Evolutionary conservation across 2,329 filamentous ascomycete genomes (phyloP), one percentile per base, ranked within the genome.

Genomic region (Apiospora pterosperma): DNA sequence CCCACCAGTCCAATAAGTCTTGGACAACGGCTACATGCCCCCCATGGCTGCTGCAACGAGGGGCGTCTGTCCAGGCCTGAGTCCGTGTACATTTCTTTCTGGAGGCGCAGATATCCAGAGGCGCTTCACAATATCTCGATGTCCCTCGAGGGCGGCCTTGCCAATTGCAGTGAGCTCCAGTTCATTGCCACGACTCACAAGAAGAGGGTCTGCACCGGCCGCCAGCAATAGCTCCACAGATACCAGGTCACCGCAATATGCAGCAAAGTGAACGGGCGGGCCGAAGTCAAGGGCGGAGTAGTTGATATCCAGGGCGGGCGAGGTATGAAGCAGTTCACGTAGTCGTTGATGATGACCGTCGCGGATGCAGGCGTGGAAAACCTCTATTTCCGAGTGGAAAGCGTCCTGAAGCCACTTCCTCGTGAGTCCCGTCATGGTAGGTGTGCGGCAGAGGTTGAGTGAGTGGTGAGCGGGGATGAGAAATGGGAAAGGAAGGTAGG

Each of bases 11-110:
- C n/a, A 69, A 21, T 5, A 71, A 39, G 36, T 70, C 67, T 5
- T 61, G 34, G 23, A 71, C 64, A 23, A 68, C 65, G 14, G 64
- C 38, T 11, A 64, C 39, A 38, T 72, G 68, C 1, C 69, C 68
- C 48, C 11, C 8, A 14, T 42, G 1, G 68, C 64, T 7, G 70
- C 67, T 2, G 59, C 7, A 19, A 58, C 25, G 38, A 41, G 38
- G 38, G 38, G 38, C 38, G 38, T 41, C 38, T 41, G 38, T 19
- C 38, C 38, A 11, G 38, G 38, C 38, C 38, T 41, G 10, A 41
- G 38, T 19, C 38, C 38, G 19, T 41, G 11, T 41, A 41, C 19
- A 10, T n/a, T 41, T 19, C 38, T 41, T 41, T 19, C 38, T 41
- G 38, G 19, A 41, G 38, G 38, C 38, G 19, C 38, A 19, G 38